Percentiles rank a stretch among this genome's conserved stretches.
These are phyloP conservation scores for Lophiostoma macrostomum DNA, from an alignment of 495 filamentous ascomycete genomes.

Conservation along the genomic window DNA sequence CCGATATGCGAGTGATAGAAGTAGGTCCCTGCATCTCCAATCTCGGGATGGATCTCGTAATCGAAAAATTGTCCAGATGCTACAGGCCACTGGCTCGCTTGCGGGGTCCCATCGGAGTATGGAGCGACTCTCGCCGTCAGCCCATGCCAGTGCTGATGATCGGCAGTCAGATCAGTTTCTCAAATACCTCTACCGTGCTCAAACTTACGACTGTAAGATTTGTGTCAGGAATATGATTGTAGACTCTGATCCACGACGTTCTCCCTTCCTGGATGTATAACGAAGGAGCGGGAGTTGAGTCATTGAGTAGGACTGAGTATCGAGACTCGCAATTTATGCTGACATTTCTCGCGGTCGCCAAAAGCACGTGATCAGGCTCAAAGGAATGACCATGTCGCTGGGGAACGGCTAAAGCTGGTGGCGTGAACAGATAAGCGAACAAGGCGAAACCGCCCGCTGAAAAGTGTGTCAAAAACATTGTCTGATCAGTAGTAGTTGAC, in stretches of 20 bases:
- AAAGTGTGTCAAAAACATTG: too few relatives aligned
- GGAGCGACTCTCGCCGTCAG: neutral
- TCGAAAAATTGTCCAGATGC: conserved; percentile 11
- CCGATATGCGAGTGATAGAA: conserved; percentile 16
- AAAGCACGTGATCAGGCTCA: neutral
- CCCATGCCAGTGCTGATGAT: conserved; percentile 4
- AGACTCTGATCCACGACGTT: conserved; percentile 2
- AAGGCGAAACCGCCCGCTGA: too few relatives aligned
- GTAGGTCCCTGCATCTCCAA: conserved; percentile 10
- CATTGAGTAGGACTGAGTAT: conserved; percentile 5
- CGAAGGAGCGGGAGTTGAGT: neutral
- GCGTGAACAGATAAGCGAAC: too few relatives aligned
- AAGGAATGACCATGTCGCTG: neutral
- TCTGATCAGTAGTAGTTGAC: too few relatives aligned
- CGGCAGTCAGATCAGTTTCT: neutral
- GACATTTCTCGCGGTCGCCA: neutral
- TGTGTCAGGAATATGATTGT: neutral
- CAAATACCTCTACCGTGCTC: neutral
- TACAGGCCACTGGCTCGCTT: conserved; percentile 11
- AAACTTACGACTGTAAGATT: conserved; percentile 6
- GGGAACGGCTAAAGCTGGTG: too few relatives aligned
- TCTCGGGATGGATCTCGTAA: conserved; percentile 10
- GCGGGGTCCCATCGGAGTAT: conserved; percentile 2
- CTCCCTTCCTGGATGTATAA: conserved; percentile 1
- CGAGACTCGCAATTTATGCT: neutral